These are phyloP conservation scores for Lecanicillium sp. DNA, from an alignment of 2,329 filamentous ascomycete species.

Conservation along the genomic window DNA sequence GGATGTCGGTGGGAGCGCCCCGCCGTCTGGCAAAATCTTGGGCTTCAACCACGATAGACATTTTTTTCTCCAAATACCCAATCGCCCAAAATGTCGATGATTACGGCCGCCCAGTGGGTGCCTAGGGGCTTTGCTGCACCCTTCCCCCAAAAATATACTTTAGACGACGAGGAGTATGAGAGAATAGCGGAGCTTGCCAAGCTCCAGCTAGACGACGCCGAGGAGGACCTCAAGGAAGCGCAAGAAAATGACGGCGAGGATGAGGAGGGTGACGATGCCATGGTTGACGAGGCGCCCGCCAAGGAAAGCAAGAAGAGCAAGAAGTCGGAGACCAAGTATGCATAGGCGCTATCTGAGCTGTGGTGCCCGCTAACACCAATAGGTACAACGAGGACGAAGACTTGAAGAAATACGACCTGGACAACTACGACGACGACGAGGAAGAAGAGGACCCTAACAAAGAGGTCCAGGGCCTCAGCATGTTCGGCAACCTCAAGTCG, in stretches of 20 bases:
- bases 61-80: constrained; percentile 20
- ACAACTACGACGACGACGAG: constrained; percentile 87
- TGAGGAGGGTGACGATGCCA: constrained; percentile 29
- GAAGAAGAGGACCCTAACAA: constrained; percentile 39
- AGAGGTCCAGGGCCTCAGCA: constrained; percentile 68
- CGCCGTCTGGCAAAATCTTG: constrained; percentile 13
- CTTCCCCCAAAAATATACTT: constrained; percentile 68
- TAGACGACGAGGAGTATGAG: constrained; percentile 69
- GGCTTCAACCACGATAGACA: constrained; percentile 6
- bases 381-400: constrained; percentile 69
- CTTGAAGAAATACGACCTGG: constrained; percentile 91
- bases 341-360: neutral
- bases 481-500: constrained; percentile 93
- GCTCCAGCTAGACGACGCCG: constrained; percentile 83
- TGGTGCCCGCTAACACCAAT: constrained; percentile 17
- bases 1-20: constrained; percentile 6
- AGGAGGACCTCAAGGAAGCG: constrained; percentile 75
- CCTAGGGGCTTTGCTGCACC: constrained; percentile 70
- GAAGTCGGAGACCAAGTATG: constrained; percentile 36
- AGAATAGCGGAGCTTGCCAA: constrained; percentile 70
- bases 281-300: constrained; percentile 28
- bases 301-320: constrained; percentile 20
- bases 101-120: constrained; percentile 70
- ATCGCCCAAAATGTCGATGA: constrained; percentile 58
- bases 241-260: constrained; percentile 36